Evolutionary conservation across 75 land plant species (phyloP).

Genomic region (Pseudotsuga menziesii): DNA sequence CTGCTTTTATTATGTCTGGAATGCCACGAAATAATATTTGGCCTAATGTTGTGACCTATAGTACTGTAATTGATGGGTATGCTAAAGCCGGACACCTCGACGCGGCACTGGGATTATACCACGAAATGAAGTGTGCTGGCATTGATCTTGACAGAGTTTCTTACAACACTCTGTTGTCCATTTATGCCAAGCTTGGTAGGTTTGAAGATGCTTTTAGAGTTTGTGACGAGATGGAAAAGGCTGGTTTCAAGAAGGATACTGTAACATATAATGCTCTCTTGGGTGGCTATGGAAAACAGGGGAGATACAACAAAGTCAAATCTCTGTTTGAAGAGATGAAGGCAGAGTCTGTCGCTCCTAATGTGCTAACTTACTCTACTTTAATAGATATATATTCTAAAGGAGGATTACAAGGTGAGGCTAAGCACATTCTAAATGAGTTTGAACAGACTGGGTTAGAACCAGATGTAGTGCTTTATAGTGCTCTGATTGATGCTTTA

Average conservation of each 20-base stretch:
- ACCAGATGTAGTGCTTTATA: conserved; percentile 94
- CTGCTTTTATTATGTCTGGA: conserved; percentile 62
- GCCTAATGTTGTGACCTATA: conserved; percentile 96
- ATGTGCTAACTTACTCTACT: conserved; percentile 90
- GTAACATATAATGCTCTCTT: conserved; percentile 95
- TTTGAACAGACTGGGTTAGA: conserved; percentile 72
- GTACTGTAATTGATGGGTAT: conserved; percentile 92
- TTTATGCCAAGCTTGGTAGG: conserved; percentile 82
- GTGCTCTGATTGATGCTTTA: conserved; percentile 74
- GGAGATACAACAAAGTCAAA: conserved; percentile 60
- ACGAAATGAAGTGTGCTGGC: conserved; percentile 71
- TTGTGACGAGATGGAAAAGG: conserved; percentile 81
- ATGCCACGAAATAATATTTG: conserved; percentile 55
- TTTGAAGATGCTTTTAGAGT: conserved; percentile 75
- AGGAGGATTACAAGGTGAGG: conserved; percentile 72
- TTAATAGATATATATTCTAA: conserved; percentile 86
- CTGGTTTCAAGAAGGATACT: conserved; percentile 76
- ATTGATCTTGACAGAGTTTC: conserved; percentile 81
- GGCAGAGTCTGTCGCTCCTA: conserved; percentile 44
- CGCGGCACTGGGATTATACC: conserved; percentile 60
- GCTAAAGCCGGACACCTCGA: conserved; percentile 70
- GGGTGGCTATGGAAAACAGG: conserved; percentile 94
- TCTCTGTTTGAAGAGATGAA: conserved; percentile 73
- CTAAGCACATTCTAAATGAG: conserved; percentile 67
- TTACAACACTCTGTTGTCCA: conserved; percentile 81